These are phyloP conservation scores for Aspergillus candidus DNA, from an alignment of 2,329 filamentous ascomycete genomes.

Conservation along the genomic window DNA sequence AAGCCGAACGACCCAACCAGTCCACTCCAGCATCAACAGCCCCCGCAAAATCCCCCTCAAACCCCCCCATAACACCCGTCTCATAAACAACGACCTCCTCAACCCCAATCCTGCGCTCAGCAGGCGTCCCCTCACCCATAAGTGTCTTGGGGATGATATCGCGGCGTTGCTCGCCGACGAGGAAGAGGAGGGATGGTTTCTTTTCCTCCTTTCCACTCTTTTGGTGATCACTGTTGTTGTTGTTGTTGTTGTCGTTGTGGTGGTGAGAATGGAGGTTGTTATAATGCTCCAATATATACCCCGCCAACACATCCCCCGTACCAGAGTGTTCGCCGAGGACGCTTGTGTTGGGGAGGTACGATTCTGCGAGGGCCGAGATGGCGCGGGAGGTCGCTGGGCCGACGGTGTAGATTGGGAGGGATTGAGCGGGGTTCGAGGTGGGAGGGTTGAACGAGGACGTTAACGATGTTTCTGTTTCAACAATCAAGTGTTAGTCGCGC, in stretches of 20 bases:
- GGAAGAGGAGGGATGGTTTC: slow-evolving; percentile 65
- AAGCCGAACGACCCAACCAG: too few relatives aligned
- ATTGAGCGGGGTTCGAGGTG: slow-evolving; percentile 13
- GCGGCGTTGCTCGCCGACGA: slow-evolving; percentile 81
- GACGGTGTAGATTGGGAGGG: slow-evolving; percentile 41
- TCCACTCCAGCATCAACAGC: slow-evolving; percentile 32
- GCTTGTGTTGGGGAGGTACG: slow-evolving; percentile 44
- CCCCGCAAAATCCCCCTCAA: slow-evolving; percentile 59
- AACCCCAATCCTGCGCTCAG: slow-evolving; percentile 55
- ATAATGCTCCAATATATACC: slow-evolving; percentile 75
- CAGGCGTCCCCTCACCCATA: slow-evolving; percentile 51
- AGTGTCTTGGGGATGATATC: slow-evolving; percentile 85
- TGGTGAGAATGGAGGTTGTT: slow-evolving; percentile 29
- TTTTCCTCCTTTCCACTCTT: slow-evolving; percentile 40
- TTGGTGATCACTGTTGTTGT: slow-evolving; percentile 9
- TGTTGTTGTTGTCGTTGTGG: too few relatives aligned
- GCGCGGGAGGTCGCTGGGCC: slow-evolving; percentile 56
- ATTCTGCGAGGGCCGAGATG: slow-evolving; percentile 48
- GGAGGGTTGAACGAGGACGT: too few relatives aligned
- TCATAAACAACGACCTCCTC: slow-evolving; percentile 81
- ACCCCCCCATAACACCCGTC: slow-evolving; percentile 74
- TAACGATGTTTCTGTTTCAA: too few relatives aligned
- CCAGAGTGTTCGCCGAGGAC: slow-evolving; percentile 78
- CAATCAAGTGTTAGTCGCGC: too few relatives aligned
- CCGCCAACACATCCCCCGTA: slow-evolving; percentile 72